phyloP scores from a whole-genome alignment of 768 basidiomycete genomes.

The Agrocybe pediades region DNA sequence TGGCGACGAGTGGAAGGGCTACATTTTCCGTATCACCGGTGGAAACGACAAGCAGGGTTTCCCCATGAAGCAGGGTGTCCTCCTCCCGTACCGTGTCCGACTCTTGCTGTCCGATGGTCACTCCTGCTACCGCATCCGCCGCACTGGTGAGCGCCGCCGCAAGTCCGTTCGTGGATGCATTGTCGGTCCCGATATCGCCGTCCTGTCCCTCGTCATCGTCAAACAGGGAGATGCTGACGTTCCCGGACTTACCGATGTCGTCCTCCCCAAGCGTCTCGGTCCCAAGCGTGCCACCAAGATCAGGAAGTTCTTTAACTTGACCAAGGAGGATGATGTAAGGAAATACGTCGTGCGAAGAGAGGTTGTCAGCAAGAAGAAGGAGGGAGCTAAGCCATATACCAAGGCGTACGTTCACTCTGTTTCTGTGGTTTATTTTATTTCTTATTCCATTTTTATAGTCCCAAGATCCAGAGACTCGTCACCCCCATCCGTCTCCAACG shows the following conservation, averaged over 20 bases:
- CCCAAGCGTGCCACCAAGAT: constrained; percentile 99
- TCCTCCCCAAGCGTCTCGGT: constrained; percentile 93
- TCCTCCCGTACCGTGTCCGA: constrained; percentile 89
- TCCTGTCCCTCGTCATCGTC: constrained; percentile 91
- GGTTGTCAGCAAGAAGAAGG: constrained; percentile 88
- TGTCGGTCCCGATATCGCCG: constrained; percentile 94
- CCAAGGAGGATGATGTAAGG: constrained; percentile 97
- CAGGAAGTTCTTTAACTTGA: constrained; percentile 94
- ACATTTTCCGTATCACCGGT: constrained; percentile 95
- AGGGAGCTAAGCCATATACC: constrained; percentile 88
- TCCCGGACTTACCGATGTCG: constrained; percentile 87
- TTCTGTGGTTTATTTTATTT: not conserved
- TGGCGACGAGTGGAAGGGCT: constrained; percentile 97
- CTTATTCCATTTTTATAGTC: constrained; percentile 43
- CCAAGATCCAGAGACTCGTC: constrained; percentile 96
- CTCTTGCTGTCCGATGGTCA: constrained; percentile 95
- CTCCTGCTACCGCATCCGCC: constrained; percentile 95
- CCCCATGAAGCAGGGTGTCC: constrained; percentile 99
- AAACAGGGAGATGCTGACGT: constrained; percentile 94
- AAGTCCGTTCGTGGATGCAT: constrained; percentile 99
- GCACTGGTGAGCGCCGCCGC: constrained; percentile 95
- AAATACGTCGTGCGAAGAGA: constrained; percentile 96
- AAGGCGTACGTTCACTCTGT: constrained; percentile 76
- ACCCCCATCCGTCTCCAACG: constrained; percentile 96
- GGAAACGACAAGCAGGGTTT: constrained; percentile 99